phyloP scores from a whole-genome alignment of 2,329 filamentous ascomycete genomes.

The Epichloe aotearoae region DNA sequence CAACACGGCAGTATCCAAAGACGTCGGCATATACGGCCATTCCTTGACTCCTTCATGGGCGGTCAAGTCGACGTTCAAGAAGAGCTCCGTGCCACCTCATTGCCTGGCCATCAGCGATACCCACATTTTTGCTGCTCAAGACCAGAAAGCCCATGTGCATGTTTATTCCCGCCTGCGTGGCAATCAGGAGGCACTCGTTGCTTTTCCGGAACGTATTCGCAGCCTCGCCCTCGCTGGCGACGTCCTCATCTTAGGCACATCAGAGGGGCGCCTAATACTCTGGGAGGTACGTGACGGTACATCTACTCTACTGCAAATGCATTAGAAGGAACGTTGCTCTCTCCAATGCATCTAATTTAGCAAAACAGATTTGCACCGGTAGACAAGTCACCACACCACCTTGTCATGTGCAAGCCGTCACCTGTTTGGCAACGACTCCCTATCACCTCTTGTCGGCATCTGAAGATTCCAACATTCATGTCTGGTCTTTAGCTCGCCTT shows the following conservation, averaged over 20 bases:
- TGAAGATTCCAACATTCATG: slow-evolving; percentile 77
- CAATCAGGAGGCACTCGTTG: slow-evolving; percentile 77
- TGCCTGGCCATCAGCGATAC: slow-evolving; percentile 67
- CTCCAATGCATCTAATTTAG: slow-evolving; percentile 3
- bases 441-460: slow-evolving; percentile 67
- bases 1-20: slow-evolving; percentile 54
- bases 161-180: slow-evolving; percentile 77
- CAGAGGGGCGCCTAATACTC: slow-evolving; percentile 71
- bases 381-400: slow-evolving; percentile 63
- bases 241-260: slow-evolving; percentile 67
- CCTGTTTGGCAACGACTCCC: slow-evolving; percentile 58
- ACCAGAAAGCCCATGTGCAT: slow-evolving; percentile 83
- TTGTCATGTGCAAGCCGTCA: slow-evolving; percentile 69
- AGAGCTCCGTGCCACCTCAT: slow-evolving; percentile 69
- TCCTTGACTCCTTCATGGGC: slow-evolving; percentile 64
- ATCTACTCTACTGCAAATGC: slow-evolving; percentile 6
- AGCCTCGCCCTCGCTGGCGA: slow-evolving; percentile 61
- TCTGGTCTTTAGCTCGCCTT: slow-evolving; percentile 73
- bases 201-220: slow-evolving; percentile 76
- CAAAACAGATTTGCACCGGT: slow-evolving; percentile 53
- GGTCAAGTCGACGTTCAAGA: slow-evolving; percentile 77
- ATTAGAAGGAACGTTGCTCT: background rate
- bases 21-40: slow-evolving; percentile 79
- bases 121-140: slow-evolving; percentile 84
- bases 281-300: slow-evolving; percentile 62